A percentile compares a stretch with the other conserved stretches of the same genome.
Conservation (phyloP, 2,329 filamentous ascomycete species). For the Elsinoe australis region DNA sequence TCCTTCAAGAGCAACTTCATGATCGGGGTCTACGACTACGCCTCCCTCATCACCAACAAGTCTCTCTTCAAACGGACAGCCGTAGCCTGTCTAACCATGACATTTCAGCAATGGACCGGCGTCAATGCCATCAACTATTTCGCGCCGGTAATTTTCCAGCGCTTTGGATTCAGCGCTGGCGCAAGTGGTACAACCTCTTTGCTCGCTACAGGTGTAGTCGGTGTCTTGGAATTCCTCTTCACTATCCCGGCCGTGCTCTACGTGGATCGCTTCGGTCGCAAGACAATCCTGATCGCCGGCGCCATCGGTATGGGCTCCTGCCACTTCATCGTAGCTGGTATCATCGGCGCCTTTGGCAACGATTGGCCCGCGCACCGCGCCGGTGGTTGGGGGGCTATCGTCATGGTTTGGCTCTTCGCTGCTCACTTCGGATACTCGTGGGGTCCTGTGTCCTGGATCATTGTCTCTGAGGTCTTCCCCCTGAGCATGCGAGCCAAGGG, state of each 20-base stretch:
- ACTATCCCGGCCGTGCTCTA: conserved; percentile 59
- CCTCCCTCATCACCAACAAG: conserved; percentile 18
- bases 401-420: conserved; percentile 66
- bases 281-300: conserved; percentile 53
- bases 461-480: conserved; percentile 68
- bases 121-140: conserved; percentile 44
- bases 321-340: conserved; percentile 62
- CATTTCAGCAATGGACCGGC: conserved; percentile 27
- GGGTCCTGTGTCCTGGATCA: conserved; percentile 51
- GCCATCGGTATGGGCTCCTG: conserved; percentile 63
- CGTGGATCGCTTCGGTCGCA: conserved; percentile 56
- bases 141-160: conserved; percentile 42
- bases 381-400: conserved; percentile 61
- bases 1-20: conserved; percentile 16
- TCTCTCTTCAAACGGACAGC: conserved; percentile 17
- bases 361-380: conserved; percentile 49
- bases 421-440: conserved; percentile 68
- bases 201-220: conserved; percentile 60
- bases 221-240: conserved; percentile 58
- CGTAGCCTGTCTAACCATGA: conserved; percentile 16
- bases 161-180: conserved; percentile 38
- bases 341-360: conserved; percentile 54
- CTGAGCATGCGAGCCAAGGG: conserved; percentile 62
- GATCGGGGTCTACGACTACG: conserved; percentile 16
- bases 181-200: conserved; percentile 45